phyloP scores from a whole-genome alignment of 495 filamentous ascomycete genomes.

The Talaromyces nanjingensis region DNA sequence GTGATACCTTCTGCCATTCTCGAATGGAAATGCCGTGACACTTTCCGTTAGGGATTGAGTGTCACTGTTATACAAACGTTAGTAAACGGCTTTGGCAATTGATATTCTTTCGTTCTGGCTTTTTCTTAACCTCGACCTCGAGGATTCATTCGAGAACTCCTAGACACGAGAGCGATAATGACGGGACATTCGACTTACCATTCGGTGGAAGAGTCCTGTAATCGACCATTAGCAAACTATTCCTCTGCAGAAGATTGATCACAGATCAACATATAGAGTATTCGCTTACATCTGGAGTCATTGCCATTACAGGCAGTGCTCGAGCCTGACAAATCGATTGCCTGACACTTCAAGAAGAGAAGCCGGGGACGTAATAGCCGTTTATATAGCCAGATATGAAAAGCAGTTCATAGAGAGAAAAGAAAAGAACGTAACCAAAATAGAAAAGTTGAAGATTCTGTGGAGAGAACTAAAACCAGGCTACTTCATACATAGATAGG shows the following conservation, averaged over 20 bases:
- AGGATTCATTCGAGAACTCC: neutral
- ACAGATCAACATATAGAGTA: neutral
- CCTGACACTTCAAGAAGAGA: neutral
- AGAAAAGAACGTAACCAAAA: neutral
- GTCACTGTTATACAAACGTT: constrained; percentile 21
- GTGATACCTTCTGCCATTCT: constrained; percentile 52
- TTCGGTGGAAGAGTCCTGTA: constrained; percentile 5
- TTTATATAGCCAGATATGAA: neutral
- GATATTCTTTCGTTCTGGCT: neutral
- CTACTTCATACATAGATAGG: neutral
- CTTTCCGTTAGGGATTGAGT: constrained; percentile 45
- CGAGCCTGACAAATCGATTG: neutral
- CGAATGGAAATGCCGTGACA: constrained; percentile 44
- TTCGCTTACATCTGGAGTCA: constrained; percentile 11
- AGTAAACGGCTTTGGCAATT: neutral
- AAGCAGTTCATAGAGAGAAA: neutral
- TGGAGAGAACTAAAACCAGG: neutral
- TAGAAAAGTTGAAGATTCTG: neutral
- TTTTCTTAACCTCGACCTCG: neutral
- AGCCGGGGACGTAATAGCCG: neutral
- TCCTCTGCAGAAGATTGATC: neutral
- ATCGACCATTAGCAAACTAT: neutral
- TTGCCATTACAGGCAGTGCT: constrained; percentile 8
- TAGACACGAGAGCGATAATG: neutral
- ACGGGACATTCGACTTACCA: neutral